Conservation (phyloP, 192 early-diverging fungal genomes). For the Coemansia sp. region DNA sequence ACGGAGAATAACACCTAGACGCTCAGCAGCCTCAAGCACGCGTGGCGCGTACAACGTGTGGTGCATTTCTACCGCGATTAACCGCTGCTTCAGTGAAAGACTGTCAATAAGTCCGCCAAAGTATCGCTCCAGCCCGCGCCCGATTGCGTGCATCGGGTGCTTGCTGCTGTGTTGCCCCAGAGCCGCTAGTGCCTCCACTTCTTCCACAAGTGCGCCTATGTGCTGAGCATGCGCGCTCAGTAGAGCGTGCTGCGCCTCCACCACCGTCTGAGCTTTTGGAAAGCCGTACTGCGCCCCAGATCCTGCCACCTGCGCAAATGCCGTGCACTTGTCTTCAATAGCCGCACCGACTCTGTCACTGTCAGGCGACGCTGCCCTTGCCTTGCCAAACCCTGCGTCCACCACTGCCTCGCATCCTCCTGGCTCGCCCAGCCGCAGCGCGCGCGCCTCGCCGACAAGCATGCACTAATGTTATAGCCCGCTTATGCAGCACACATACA, state of each 20-base stretch:
- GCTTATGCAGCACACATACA: background rate
- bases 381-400: background rate
- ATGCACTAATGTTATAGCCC: slow-evolving; percentile 7
- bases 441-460: slow-evolving; percentile 21
- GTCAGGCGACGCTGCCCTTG: background rate
- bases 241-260: slow-evolving; percentile 22
- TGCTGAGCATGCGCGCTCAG: slow-evolving; percentile 28
- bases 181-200: slow-evolving; percentile 21
- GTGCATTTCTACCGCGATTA: slow-evolving; percentile 44
- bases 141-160: slow-evolving; percentile 34
- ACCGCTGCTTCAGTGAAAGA: slow-evolving; percentile 41
- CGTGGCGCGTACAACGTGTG: slow-evolving; percentile 36
- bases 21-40: slow-evolving; percentile 17
- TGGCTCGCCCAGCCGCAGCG: slow-evolving; percentile 9
- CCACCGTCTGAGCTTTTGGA: slow-evolving; percentile 9
- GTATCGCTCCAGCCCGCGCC: slow-evolving; percentile 39
- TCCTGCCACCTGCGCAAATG: slow-evolving; percentile 18
- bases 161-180: slow-evolving; percentile 19
- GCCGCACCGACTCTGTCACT: background rate
- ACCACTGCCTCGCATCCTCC: background rate
- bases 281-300: slow-evolving; percentile 3
- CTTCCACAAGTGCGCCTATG: slow-evolving; percentile 27
- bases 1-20: slow-evolving; percentile 18
- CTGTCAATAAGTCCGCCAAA: slow-evolving; percentile 53
- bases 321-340: slow-evolving; percentile 25